These are phyloP conservation scores for Neurospora sp. DNA, from an alignment of 495 filamentous ascomycete species.

Conservation along the genomic window DNA sequence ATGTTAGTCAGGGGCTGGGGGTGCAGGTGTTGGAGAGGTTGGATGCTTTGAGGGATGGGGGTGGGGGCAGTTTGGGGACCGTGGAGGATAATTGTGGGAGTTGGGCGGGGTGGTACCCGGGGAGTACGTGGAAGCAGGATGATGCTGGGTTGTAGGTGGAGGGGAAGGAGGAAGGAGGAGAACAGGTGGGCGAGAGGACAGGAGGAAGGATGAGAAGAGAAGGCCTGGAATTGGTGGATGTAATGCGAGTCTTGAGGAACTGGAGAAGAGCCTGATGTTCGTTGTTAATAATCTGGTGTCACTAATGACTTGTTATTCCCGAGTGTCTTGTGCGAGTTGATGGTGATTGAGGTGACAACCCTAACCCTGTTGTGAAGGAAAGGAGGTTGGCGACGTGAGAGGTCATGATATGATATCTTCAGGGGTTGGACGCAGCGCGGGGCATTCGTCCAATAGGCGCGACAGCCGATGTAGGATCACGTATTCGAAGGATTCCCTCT, in stretches of 20 bases:
- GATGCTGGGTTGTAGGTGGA: not conserved
- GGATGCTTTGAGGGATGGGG: not conserved
- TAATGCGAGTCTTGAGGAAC: not conserved
- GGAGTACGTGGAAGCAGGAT: not conserved
- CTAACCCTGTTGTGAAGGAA: not conserved
- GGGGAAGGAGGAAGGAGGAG: not conserved
- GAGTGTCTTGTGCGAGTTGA: not conserved
- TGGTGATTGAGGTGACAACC: not conserved
- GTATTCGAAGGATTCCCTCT: too few species aligned
- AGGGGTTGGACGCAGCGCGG: not conserved
- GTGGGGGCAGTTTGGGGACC: not conserved
- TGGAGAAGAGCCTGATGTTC: too few species aligned
- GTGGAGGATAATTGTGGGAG: not conserved
- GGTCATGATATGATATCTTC: not conserved
- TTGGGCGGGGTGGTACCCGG: not conserved
- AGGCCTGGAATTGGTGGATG: not conserved
- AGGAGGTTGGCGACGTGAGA: not conserved
- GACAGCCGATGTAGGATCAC: too few species aligned
- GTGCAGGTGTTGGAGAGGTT: constrained; percentile 31
- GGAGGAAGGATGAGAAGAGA: too few species aligned
- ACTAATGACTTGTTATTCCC: not conserved
- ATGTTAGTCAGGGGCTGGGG: constrained; percentile 34
- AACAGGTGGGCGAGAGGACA: not conserved
- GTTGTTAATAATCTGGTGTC: too few species aligned
- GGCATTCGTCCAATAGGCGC: too few species aligned